These are phyloP conservation scores for Fraxinus xanthoxyloides DNA, from an alignment of 305 asterid species.

Conservation along the genomic window DNA sequence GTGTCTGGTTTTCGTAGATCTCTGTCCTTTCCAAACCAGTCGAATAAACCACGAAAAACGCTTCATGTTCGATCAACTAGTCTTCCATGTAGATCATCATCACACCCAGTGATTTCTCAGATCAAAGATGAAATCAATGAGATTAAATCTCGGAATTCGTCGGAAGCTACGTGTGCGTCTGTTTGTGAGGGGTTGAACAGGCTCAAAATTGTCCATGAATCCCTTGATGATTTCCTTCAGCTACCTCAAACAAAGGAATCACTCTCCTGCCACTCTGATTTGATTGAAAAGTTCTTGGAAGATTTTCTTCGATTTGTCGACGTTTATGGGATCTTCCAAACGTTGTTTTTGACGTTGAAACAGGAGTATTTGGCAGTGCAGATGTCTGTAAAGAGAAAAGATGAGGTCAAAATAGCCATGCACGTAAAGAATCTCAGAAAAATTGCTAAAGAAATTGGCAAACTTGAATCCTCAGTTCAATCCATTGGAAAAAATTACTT, in stretches of 20 bases:
- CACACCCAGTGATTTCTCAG: conserved; percentile 67
- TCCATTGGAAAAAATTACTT: conserved; percentile 30
- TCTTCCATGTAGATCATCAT: conserved; percentile 56
- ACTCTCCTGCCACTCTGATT: conserved; percentile 19
- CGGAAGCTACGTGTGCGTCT: conserved; percentile 41
- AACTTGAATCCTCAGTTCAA: conserved; percentile 30
- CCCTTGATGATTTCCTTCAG: conserved; percentile 74
- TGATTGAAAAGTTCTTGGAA: conserved; percentile 65
- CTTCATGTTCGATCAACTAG: conserved; percentile 75
- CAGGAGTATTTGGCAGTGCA: conserved; percentile 61
- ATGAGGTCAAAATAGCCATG: conserved; percentile 26
- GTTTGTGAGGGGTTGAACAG: conserved; percentile 57
- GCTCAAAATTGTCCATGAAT: conserved; percentile 62
- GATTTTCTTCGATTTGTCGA: conserved; percentile 67
- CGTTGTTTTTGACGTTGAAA: conserved; percentile 49
- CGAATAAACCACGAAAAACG: conserved; percentile 32
- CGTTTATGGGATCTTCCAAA: conserved; percentile 70
- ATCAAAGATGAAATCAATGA: conserved; percentile 49
- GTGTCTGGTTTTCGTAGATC: conserved; percentile 60
- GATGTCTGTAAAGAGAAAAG: conserved; percentile 51
- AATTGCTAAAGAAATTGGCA: conserved; percentile 51
- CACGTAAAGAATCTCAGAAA: conserved; percentile 42
- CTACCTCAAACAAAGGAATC: conserved; percentile 76
- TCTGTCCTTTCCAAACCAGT: conserved; percentile 61
- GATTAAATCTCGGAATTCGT: conserved; percentile 40